Evolutionary conservation across 306 rosid genomes (phyloP).

Genomic region (Hippophae tibetana): DNA sequence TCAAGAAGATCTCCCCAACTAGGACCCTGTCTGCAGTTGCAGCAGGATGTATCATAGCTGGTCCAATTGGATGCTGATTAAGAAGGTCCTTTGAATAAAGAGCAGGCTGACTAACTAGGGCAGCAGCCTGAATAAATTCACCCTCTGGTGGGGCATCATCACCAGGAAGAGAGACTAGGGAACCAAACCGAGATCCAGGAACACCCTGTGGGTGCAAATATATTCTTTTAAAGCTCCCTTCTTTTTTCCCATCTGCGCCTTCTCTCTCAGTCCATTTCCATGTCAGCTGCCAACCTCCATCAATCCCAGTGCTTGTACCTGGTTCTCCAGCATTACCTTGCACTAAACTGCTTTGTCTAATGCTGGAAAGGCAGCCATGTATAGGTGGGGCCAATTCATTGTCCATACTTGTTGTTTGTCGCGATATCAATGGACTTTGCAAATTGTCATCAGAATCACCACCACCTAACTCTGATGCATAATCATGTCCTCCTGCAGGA

Average conservation of each 20-base stretch:
- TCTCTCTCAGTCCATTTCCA: slow-evolving; percentile 91
- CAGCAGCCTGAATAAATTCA: slow-evolving; percentile 62
- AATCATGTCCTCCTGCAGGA: slow-evolving; percentile 68
- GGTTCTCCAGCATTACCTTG: slow-evolving; percentile 39
- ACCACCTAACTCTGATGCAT: slow-evolving; percentile 52
- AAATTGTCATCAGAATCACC: slow-evolving; percentile 72
- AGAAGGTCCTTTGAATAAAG: slow-evolving; percentile 41
- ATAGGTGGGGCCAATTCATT: slow-evolving; percentile 53
- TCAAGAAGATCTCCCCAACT: slow-evolving; percentile 58
- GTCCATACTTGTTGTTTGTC: slow-evolving; percentile 78
- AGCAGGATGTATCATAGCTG: slow-evolving; percentile 43
- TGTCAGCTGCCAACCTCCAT: slow-evolving; percentile 97
- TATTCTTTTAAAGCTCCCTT: slow-evolving; percentile 80
- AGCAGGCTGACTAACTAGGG: slow-evolving; percentile 65
- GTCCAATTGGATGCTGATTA: slow-evolving; percentile 64
- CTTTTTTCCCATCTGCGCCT: slow-evolving; percentile 65
- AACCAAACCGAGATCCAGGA: slow-evolving; percentile 57
- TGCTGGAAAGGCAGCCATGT: slow-evolving; percentile 56
- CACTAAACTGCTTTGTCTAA: slow-evolving; percentile 48
- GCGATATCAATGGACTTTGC: slow-evolving; percentile 76
- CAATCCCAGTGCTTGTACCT: slow-evolving; percentile 75
- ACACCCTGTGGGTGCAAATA: slow-evolving; percentile 79
- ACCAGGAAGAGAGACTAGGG: slow-evolving; percentile 61
- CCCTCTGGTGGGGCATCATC: slow-evolving; percentile 51
- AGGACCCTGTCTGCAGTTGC: slow-evolving; percentile 31